Evolutionary conservation across 192 early-diverging fungal genomes (phyloP).

Genomic region (Cetraspora pellucida): DNA sequence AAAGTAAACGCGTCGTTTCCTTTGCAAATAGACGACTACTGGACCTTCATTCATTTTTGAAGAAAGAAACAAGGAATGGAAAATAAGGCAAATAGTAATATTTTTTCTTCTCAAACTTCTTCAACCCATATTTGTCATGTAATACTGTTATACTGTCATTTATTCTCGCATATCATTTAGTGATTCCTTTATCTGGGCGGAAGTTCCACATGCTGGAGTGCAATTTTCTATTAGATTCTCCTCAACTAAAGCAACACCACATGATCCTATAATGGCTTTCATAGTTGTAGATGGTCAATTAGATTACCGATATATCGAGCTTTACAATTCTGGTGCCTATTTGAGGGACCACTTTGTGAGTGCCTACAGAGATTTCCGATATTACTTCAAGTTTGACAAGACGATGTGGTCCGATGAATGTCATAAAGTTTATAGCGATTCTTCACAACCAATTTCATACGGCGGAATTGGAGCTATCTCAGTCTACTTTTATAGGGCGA

Average conservation of each 20-base stretch:
- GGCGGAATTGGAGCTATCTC: background rate
- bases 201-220: background rate
- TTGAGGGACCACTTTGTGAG: background rate
- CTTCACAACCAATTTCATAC: background rate
- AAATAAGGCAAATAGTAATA: too few relatives aligned
- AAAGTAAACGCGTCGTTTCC: too few relatives aligned
- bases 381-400: background rate
- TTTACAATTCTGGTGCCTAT: background rate
- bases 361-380: background rate
- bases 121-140: too few relatives aligned
- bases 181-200: background rate
- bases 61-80: too few relatives aligned
- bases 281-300: constrained; percentile 9
- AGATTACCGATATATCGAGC: background rate
- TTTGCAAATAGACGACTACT: too few relatives aligned
- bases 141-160: too few relatives aligned
- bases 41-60: too few relatives aligned
- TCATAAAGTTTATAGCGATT: background rate
- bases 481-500: background rate
- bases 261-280: background rate
- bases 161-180: background rate
- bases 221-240: background rate
- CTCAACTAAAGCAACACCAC: background rate
- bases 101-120: too few relatives aligned
- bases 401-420: background rate